A percentile compares a stretch with the other conserved stretches of the same genome.
These are phyloP conservation scores for Elsinoe fawcettii DNA, from an alignment of 2,329 filamentous ascomycete species.

Conservation along the genomic window DNA sequence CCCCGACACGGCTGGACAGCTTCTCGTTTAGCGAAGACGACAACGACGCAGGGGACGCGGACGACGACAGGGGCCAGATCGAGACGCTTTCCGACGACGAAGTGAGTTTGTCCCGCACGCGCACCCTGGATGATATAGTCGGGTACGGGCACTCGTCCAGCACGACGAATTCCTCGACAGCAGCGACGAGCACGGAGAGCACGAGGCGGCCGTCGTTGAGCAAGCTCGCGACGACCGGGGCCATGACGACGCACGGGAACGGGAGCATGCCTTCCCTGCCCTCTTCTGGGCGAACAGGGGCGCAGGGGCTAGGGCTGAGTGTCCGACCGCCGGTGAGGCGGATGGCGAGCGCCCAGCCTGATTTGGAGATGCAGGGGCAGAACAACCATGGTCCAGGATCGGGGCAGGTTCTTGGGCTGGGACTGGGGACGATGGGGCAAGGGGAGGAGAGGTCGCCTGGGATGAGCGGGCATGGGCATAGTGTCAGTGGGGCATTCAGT, in stretches of 20 bases:
- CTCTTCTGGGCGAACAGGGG: not conserved
- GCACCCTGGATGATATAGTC: conserved; percentile 24
- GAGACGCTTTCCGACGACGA: conserved; percentile 76
- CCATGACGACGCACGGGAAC: not conserved
- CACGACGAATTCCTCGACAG: not conserved
- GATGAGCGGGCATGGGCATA: not conserved
- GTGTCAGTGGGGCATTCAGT: not conserved
- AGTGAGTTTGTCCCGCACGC: conserved; percentile 40
- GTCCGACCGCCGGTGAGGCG: not conserved
- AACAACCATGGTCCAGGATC: not conserved
- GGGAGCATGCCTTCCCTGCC: not conserved
- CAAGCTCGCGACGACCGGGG: conserved; percentile 3
- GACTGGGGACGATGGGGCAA: not conserved
- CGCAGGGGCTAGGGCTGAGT: not conserved
- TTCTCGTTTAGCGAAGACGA: conserved; percentile 73
- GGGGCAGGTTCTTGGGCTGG: too few relatives aligned
- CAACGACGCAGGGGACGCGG: too few relatives aligned
- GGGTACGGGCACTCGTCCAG: not conserved
- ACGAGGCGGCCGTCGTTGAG: not conserved
- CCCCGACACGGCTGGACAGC: conserved; percentile 41
- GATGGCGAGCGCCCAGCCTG: not conserved
- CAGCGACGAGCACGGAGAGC: not conserved
- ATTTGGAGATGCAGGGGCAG: not conserved
- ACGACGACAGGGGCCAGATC: conserved; percentile 46
- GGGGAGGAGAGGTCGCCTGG: not conserved